Evolutionary conservation across 805 yeast species (phyloP).

Genomic region (Cyberlindnera meyerae): DNA sequence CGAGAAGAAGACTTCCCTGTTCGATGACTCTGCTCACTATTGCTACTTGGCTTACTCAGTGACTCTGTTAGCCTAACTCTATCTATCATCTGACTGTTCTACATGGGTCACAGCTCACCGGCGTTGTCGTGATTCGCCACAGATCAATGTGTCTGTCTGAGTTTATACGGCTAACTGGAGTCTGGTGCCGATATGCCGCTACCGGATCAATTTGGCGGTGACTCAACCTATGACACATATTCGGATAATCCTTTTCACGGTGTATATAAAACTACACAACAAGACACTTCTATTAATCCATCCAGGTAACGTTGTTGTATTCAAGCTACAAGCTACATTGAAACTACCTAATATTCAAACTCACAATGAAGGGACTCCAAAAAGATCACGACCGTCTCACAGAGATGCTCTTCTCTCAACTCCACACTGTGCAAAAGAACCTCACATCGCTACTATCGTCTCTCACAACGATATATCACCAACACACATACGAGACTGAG

Average conservation of each 20-base stretch:
- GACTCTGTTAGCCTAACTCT: no score
- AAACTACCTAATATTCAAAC: background rate
- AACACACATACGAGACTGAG: background rate
- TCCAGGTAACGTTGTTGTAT: no score
- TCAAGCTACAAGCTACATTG: background rate
- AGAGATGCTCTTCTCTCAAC: conserved; percentile 10
- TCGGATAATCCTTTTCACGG: background rate
- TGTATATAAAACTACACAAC: background rate
- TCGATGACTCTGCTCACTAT: no score
- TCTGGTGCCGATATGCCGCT: background rate
- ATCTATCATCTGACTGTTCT: no score
- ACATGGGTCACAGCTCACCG: no score
- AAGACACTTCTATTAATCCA: no score
- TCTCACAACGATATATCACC: background rate
- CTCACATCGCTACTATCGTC: background rate
- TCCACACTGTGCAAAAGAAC: conserved; percentile 10
- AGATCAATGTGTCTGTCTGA: no score
- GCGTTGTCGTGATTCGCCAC: no score
- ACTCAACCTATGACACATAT: conserved; percentile 6
- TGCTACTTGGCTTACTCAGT: no score
- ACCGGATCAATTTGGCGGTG: no score
- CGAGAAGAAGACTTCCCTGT: no score
- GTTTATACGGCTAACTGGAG: background rate
- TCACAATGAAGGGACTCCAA: conserved; percentile 12
- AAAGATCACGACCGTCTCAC: conserved; percentile 14